Evolutionary conservation across 371 early-diverging fungal genomes (phyloP).

Genomic region (Mortierella sp.): DNA sequence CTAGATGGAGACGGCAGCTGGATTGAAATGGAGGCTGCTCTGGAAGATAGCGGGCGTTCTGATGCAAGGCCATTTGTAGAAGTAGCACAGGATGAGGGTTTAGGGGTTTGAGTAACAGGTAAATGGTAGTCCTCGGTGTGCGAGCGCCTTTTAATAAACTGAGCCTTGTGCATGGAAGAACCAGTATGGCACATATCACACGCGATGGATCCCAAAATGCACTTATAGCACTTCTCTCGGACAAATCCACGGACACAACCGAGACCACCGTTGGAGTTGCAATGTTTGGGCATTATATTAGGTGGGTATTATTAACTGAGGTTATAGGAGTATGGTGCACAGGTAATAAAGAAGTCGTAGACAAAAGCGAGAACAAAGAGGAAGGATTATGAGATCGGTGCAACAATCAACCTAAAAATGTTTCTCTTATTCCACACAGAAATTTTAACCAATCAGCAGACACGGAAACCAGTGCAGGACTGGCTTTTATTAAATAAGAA

Average conservation of each 20-base stretch:
- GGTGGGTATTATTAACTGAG: background rate
- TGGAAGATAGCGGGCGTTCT: background rate
- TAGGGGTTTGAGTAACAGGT: background rate
- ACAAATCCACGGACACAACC: conserved; percentile 30
- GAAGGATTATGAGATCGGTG: too few relatives aligned
- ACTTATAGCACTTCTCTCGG: conserved; percentile 30
- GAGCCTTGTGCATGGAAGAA: background rate
- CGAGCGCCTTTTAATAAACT: background rate
- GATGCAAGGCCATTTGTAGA: background rate
- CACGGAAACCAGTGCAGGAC: too few relatives aligned
- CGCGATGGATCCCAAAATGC: conserved; percentile 25
- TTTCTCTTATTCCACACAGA: too few relatives aligned
- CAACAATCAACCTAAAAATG: too few relatives aligned
- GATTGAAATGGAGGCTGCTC: conserved; percentile 2
- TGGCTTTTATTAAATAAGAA: too few relatives aligned
- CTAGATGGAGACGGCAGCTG: conserved; percentile 11
- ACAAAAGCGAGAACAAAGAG: background rate
- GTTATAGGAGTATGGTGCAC: background rate
- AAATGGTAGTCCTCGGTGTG: too few relatives aligned
- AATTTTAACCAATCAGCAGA: too few relatives aligned
- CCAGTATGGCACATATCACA: conserved; percentile 25
- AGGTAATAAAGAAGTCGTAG: background rate
- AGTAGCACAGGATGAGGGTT: background rate
- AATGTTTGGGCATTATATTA: conserved; percentile 13
- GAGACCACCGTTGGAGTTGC: conserved; percentile 16